Evolutionary conservation across 73 alveolate species (phyloP).

Genomic region (Breviolum minutum): DNA sequence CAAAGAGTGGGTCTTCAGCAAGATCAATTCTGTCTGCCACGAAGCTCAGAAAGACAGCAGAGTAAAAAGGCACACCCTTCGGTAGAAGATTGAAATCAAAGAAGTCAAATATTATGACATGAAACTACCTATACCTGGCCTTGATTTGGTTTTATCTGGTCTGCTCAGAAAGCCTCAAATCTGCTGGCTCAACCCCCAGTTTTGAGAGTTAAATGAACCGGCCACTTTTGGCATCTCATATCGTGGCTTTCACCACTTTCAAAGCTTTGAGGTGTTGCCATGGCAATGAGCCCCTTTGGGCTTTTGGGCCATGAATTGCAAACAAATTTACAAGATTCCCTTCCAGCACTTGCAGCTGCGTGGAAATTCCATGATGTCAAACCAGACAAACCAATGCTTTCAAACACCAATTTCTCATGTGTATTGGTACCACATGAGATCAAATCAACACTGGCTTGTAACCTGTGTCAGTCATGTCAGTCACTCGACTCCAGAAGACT

Average conservation of each 20-base stretch:
- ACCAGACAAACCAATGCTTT: too few relatives aligned
- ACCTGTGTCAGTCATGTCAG: neutral
- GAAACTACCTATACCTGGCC: too few relatives aligned
- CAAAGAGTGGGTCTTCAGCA: slow-evolving; percentile 12
- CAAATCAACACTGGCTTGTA: too few relatives aligned
- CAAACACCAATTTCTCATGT: too few relatives aligned
- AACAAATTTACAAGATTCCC: too few relatives aligned
- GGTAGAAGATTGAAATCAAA: neutral
- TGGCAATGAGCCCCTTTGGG: neutral
- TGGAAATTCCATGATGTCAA: too few relatives aligned
- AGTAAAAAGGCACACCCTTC: neutral
- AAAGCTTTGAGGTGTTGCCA: neutral
- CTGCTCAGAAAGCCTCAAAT: neutral
- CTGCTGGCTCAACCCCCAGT: neutral
- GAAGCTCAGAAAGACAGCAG: neutral
- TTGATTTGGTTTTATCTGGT: too few relatives aligned
- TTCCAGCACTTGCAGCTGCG: too few relatives aligned
- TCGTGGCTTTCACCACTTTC: neutral
- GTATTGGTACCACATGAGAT: too few relatives aligned
- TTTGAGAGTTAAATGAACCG: neutral
- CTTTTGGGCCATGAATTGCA: slow-evolving; percentile 42
- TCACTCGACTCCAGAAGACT: slow-evolving; percentile 71
- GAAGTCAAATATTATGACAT: neutral
- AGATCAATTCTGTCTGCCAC: slow-evolving; percentile 43
- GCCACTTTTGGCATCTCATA: neutral